Evolutionary conservation across 2,329 filamentous ascomycete species (phyloP), one percentile per base, ranked within the genome.

Genomic region (Beauveria sp.): DNA sequence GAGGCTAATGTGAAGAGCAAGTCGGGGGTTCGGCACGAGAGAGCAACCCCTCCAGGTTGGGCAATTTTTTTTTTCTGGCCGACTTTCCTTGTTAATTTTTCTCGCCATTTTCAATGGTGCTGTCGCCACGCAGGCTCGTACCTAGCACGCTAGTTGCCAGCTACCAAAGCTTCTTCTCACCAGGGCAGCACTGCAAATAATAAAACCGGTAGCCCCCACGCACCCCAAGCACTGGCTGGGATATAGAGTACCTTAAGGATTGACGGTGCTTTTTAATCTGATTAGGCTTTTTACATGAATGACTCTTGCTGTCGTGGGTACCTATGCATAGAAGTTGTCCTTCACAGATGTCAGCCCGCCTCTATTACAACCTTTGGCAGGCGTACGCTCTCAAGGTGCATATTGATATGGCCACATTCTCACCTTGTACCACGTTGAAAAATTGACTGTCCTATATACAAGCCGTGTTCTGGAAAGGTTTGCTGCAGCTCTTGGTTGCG

Each of bases 1-100:
- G 53, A 62, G 38, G 60, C 22, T 34, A 59, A 59, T 56, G 28
- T 64, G 65, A 62, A 67, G 62, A 59, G 46, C 45, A 50, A 43
- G 34, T 43, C 38, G 34, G 46, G 56, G 56, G 56, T 50, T 59
- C 34, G 46, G 55, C 31, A n/a, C 20, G 22, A 12, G 18, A 34
- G 24, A 16, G 46, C 34, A 43, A 16, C 56, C 56, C 56, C 56
- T 59, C 56, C 46, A 59, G 56, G 46, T 51, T 51, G 38, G 56
- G 46, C 45, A 26, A 43, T 12, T 6, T 22, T 46, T 57, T 55
- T 48, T 49, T 56, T 22, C 12, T 40, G 34, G 51, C 51, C 24
- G 51, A 16, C 38, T 42, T 54, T 42, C 5, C 28, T 10, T 20
- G 16, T 10, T 18, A 6, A 38, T 38, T 38, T 38, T 38, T 38